phyloP scores from a whole-genome alignment of 495 filamentous ascomycete species.

The Podospora pseudocomata region DNA sequence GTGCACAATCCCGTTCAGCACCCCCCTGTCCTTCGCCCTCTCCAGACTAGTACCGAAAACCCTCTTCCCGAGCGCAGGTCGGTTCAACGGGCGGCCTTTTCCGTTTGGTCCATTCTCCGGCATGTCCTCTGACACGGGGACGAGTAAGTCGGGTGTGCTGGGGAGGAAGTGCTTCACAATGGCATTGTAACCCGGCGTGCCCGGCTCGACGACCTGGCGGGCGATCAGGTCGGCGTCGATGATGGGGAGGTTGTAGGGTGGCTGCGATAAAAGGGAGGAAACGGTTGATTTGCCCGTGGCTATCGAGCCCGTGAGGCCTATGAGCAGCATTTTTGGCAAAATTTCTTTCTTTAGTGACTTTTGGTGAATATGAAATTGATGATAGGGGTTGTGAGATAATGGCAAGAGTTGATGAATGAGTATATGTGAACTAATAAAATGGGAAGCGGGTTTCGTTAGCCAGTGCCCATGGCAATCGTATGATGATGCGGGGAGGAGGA shows the following conservation, averaged over 20 bases:
- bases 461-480: constrained; percentile 3
- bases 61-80: constrained; percentile 75
- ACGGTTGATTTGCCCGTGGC: constrained; percentile 98
- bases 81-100: constrained; percentile 70
- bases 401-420: not conserved
- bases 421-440: too few species aligned
- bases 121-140: constrained; percentile 45
- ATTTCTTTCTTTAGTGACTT: too few species aligned
- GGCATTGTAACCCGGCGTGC: constrained; percentile 71
- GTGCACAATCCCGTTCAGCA: constrained; percentile 88
- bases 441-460: not conserved
- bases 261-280: constrained; percentile 69
- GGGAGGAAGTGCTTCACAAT: constrained; percentile 77
- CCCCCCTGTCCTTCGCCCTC: constrained; percentile 59
- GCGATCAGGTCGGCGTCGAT: constrained; percentile 94
- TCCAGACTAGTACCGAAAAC: constrained; percentile 76
- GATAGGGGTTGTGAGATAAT: not conserved
- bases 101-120: constrained; percentile 41
- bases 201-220: constrained; percentile 86
- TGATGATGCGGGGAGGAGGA: constrained; percentile 9
- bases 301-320: constrained; percentile 95
- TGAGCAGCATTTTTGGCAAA: constrained; percentile 62
- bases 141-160: constrained; percentile 78
- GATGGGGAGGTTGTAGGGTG: constrained; percentile 83
- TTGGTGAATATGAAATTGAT: not conserved